Base-by-base conservation (phyloP, 2,329 filamentous ascomycete genomes). In the Penicillium sp. region DNA sequence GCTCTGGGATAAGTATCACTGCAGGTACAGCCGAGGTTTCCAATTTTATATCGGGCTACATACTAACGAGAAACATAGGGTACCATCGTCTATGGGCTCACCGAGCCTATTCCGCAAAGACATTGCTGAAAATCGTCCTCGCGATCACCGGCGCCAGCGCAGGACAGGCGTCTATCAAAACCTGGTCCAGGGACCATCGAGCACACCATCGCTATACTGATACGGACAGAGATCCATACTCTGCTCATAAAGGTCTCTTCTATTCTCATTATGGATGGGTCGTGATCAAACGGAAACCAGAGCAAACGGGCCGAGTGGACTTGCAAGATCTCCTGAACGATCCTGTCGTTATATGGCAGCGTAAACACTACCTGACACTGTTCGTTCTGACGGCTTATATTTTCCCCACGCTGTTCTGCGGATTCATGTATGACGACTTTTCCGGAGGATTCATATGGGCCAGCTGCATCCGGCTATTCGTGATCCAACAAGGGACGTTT, bases 401-500 rank as follows among this genome's bases (percentile, higher is more conserved):
- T 41, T 50, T 10, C 48, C 48, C 43, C 8, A 50, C 48, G 14
- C 14, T 39, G 14, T 35, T 42, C 18, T 46, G 48, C 16, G 48
- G 48, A 9, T 16, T 46, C 2, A 4, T 20, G 13, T 46, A 14
- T 44, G 28, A 22, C 24, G 48, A 50, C n/a, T 50, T 36, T 36
- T 6, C 28, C 10, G 48, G 48, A 20, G 48, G 43, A 6, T 50
- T 50, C 41, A 35, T 50, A 18, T 46, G 35, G 27, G 48, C 48
- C 14, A 42, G 48, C 11, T 46, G 42, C 9, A 13, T 50, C 9
- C 35, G 42, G 35, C 4, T 45, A 6, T 44, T 45, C 14, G 1
- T 50, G 27, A 31, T 92, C 57, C 89, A 92, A 78, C 89, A 92
- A 75, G 88, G 88, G 54, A 92, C 89, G 56, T 92, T 92, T 81